Base-by-base conservation (phyloP, 495 filamentous ascomycete genomes). In the Trichoderma parareesei region DNA sequence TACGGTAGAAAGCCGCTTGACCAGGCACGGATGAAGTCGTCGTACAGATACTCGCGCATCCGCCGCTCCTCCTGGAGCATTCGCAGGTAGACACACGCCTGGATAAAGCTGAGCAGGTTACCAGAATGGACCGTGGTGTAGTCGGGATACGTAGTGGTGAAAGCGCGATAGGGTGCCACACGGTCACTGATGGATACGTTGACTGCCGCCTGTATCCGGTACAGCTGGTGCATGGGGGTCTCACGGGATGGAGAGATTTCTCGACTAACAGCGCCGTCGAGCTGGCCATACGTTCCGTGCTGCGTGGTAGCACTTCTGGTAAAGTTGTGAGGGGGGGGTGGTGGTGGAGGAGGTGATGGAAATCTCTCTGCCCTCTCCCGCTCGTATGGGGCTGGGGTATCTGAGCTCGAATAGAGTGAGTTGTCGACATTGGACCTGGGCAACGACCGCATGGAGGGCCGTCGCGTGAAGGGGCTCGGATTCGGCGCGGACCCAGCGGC, bases 1-100 rank as follows among this genome's bases (percentile, higher is more conserved):
- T 83, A 82, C 0, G 69, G 63, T 0, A 77, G 38, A 63, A 78
- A 84, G 1, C 77, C 75, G 2, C 70, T 65, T n/a, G 73, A 71
- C 66, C 78, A 79, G 4, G 78, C 76, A 14, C 80, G 74, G 63
- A 91, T 78, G 68, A 89, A 89, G 65, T 92, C 88, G 70, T 92
- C 89, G 73, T 85, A 91, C 0, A 88, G 66, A 46, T 77, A 84
- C 33, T 77, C 67, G 33, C 78, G 65, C 37, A 87, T 64, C 18
- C 73, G 44, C 7, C 73, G 79, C 11, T 70, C 64, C 33, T 72
- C 69, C 14, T 77, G 70, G 20, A 88, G 75, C 33, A 74, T 70
- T 35, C 81, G 74, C 10, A 92, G 74, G 63, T 81, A 84, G 10
- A 77, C 73, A 63, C 87, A 84, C 0, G 82, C 75, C 14, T 77